Conservation (phyloP, 805 yeast species). For the Wickerhamomyces pijperi region DNA sequence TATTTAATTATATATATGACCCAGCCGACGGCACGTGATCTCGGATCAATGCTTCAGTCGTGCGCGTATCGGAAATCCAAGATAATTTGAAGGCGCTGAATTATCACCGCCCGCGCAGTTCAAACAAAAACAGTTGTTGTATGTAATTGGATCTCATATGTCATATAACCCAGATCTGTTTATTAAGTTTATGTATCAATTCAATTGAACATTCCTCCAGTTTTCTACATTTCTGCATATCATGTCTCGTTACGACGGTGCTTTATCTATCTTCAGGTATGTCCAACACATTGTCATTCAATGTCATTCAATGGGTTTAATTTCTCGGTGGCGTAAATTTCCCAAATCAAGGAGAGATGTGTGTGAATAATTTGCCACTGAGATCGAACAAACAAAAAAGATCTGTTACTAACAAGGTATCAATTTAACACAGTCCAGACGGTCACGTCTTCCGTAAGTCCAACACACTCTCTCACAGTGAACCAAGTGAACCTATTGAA, state of each 20-base stretch:
- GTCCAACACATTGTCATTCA: conserved; percentile 20
- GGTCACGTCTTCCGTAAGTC: conserved; percentile 90
- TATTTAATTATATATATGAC: too few species aligned
- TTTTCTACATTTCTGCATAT: neutral
- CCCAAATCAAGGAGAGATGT: neutral
- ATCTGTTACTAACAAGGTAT: conserved; percentile 24
- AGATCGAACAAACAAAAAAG: too few species aligned
- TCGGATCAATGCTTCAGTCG: too few species aligned
- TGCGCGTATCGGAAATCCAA: too few species aligned
- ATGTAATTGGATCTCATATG: too few species aligned
- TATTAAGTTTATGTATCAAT: too few species aligned
- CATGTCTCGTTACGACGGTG: conserved; percentile 99
- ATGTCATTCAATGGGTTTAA: neutral
- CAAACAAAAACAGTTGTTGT: too few species aligned
- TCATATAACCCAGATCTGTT: too few species aligned
- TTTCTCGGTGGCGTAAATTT: neutral
- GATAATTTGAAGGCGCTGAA: too few species aligned
- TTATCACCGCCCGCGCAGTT: too few species aligned
- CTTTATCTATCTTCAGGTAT: conserved; percentile 90
- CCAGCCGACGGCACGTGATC: too few species aligned
- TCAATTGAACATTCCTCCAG: too few species aligned
- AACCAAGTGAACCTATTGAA: neutral
- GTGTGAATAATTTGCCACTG: conserved; percentile 8
- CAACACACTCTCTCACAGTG: neutral
- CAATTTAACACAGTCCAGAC: conserved; percentile 56